Conservation (phyloP, 106 monocot genomes). For the Apostasia shenzhenica region DNA sequence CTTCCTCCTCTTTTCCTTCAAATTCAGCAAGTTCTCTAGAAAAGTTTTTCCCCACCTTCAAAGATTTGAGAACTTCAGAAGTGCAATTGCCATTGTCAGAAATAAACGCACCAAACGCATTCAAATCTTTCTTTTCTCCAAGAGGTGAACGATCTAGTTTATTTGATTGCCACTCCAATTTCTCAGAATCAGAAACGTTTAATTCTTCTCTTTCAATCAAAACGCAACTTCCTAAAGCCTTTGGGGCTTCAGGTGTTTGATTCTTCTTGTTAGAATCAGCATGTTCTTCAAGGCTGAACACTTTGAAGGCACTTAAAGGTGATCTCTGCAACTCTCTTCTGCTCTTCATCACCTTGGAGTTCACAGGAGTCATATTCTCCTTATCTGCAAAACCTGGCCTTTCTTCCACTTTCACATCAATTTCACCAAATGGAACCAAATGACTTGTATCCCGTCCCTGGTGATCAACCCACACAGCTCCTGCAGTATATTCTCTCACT, state of each 20-base stretch:
- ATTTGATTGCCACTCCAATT: neutral
- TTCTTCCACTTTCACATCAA: slow-evolving; percentile 15
- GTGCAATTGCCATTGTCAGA: slow-evolving; percentile 32
- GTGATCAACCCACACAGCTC: neutral
- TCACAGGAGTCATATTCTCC: slow-evolving; percentile 14
- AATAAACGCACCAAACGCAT: slow-evolving; percentile 3
- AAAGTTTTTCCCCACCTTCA: neutral
- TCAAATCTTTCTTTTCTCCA: neutral
- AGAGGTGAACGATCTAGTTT: neutral
- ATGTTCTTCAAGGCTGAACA: neutral
- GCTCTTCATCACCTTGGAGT: neutral
- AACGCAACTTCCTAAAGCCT: neutral
- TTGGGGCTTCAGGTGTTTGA: neutral
- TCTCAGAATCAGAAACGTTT: neutral
- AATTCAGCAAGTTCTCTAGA: neutral
- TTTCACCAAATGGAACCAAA: slow-evolving; percentile 7
- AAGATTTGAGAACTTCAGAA: slow-evolving; percentile 3
- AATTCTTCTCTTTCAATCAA: neutral
- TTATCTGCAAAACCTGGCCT: neutral
- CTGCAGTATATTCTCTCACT: neutral
- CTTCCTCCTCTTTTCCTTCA: slow-evolving; percentile 3
- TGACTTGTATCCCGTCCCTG: slow-evolving; percentile 11
- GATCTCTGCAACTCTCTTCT: neutral
- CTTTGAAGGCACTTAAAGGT: neutral
- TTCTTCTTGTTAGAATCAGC: slow-evolving; percentile 1